phyloP scores from a whole-genome alignment of 805 yeast species.

The Geotrichum ghanense region DNA sequence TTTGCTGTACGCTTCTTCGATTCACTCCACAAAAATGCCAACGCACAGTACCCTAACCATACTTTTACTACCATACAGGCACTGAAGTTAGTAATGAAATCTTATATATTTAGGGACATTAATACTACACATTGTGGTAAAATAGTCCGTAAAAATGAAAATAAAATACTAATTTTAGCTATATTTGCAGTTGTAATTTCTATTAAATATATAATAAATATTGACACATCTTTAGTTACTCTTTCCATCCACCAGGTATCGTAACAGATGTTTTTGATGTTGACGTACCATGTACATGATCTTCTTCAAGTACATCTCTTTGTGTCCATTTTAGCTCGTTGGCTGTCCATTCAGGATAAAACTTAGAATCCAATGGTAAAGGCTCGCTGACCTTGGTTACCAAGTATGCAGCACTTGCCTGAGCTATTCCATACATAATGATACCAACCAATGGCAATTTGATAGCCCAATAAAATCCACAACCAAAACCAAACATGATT shows the following conservation, averaged over 20 bases:
- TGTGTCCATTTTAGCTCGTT: constrained; percentile 22
- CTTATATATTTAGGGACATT: too few relatives aligned
- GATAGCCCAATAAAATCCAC: constrained; percentile 34
- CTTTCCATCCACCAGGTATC: not conserved
- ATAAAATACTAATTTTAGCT: too few relatives aligned
- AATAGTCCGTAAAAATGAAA: too few relatives aligned
- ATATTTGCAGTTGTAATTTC: too few relatives aligned
- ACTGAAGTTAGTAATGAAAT: too few relatives aligned
- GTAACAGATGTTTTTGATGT: constrained; percentile 4
- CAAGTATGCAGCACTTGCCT: constrained; percentile 41
- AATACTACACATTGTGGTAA: too few relatives aligned
- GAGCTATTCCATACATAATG: constrained; percentile 40
- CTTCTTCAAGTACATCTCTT: constrained; percentile 5
- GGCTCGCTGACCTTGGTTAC: constrained; percentile 43
- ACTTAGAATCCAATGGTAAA: constrained; percentile 21
- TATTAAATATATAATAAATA: too few relatives aligned
- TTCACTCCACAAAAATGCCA: too few relatives aligned
- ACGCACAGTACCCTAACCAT: too few relatives aligned
- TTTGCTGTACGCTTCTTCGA: too few relatives aligned
- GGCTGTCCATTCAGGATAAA: constrained; percentile 21
- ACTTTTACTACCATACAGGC: too few relatives aligned
- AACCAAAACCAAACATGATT: constrained; percentile 43
- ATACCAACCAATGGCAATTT: constrained; percentile 36
- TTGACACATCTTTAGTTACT: too few relatives aligned
- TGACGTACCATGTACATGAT: constrained; percentile 3